phyloP scores from a whole-genome alignment of 306 rosid species.

The Alnus rubra region DNA sequence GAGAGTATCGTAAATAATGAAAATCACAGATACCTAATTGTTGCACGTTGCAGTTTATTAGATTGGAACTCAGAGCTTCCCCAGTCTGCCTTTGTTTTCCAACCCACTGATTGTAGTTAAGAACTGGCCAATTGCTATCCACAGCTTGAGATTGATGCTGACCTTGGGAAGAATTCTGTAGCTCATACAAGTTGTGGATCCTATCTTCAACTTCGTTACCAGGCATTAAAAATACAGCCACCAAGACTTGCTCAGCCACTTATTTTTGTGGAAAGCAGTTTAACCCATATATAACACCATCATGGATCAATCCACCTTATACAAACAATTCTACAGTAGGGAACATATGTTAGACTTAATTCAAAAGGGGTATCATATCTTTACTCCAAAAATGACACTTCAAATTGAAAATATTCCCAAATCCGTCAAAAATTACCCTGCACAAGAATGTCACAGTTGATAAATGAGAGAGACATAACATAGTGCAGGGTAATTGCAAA shows the following conservation, averaged over 20 bases:
- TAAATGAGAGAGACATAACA: neutral
- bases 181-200: conserved; percentile 34
- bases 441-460: neutral
- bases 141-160: conserved; percentile 32
- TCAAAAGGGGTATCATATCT: neutral
- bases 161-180: conserved; percentile 29
- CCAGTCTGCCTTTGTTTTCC: conserved; percentile 27
- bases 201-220: conserved; percentile 46
- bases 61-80: conserved; percentile 21
- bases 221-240: conserved; percentile 44
- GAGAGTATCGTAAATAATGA: neutral
- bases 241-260: conserved; percentile 22
- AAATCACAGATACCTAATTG: conserved; percentile 28
- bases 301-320: neutral
- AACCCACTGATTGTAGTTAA: conserved; percentile 34
- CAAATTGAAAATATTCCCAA: neutral
- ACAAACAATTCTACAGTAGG: neutral
- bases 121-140: conserved; percentile 26
- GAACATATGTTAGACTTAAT: neutral
- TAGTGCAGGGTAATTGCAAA: neutral
- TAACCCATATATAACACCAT: conserved; percentile 4
- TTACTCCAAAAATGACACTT: neutral
- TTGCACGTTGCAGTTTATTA: conserved; percentile 22
- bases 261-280: conserved; percentile 8
- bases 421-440: neutral